These are phyloP conservation scores for Penicillium janthinellum DNA, from an alignment of 2,329 filamentous ascomycete genomes.

Conservation along the genomic window DNA sequence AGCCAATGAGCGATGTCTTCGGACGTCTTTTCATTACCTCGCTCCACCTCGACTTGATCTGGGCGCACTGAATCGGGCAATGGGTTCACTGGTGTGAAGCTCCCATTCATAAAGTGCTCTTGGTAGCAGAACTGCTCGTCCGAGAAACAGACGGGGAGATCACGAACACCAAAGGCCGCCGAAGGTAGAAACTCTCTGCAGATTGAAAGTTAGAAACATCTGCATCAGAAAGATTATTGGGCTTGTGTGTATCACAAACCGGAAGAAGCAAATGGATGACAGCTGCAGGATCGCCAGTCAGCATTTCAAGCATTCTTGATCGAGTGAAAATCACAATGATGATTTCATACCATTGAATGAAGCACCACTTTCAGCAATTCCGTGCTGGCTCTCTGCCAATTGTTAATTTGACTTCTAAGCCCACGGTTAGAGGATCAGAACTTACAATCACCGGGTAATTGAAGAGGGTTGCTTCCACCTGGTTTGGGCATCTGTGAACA, in stretches of 20 bases:
- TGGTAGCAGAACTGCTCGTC: constrained; percentile 1
- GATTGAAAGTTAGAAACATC: not conserved
- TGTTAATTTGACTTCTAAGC: not conserved
- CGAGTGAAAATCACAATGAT: not conserved
- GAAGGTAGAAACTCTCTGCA: constrained; percentile 8
- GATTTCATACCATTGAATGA: constrained; percentile 46
- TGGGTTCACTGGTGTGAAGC: not conserved
- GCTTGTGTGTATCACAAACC: constrained; percentile 23
- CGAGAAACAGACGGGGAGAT: not conserved
- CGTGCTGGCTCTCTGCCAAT: constrained; percentile 47
- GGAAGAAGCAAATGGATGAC: constrained; percentile 28
- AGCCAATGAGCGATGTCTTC: too few species aligned
- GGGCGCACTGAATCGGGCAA: not conserved
- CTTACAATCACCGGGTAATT: not conserved
- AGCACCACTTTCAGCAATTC: constrained; percentile 52
- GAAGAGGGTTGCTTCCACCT: not conserved
- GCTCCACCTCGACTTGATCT: constrained; percentile 23
- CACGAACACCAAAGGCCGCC: constrained; percentile 3
- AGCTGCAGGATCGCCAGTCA: not conserved
- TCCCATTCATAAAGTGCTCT: constrained; percentile 1
- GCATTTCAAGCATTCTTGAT: not conserved
- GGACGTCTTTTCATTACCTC: not conserved
- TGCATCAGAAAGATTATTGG: not conserved
- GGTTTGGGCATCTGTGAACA: not conserved
- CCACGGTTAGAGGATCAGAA: not conserved